Evolutionary conservation across 148 eudicot species (phyloP), one percentile per base, ranked within the genome.

Genomic region (Mesembryanthemum crystallinum): DNA sequence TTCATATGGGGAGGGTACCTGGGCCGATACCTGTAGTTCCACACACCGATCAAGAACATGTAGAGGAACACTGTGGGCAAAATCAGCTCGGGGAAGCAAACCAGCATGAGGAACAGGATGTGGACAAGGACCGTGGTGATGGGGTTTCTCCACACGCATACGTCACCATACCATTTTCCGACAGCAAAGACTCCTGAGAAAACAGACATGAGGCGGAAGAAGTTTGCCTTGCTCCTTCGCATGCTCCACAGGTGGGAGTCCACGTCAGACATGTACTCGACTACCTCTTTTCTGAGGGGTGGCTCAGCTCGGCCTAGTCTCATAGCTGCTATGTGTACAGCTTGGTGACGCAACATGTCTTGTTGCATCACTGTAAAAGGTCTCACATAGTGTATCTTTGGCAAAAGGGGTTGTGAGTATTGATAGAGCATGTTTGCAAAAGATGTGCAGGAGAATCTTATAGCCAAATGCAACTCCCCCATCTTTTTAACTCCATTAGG

Each of bases 1-100:
- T 92, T 92, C 98, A 92, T 95, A 73, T 95, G 98, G 13, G 98
- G 98, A 71, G 98, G 97, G 82, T 89, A 92, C 86, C 94, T 81
- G 0, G 98, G 88, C 20, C 98, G 88, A 82, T 95, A 90, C 24
- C 97, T 81, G 71, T 86, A 95, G 80, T 95, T 95, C 98, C 98
- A 92, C 1, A 95, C 77, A 30, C 97, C 98, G 17, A 90, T 95
- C 74, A 95, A 77, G 69, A 95, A 95, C 98, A 95, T 95, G 86
- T 92, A 95, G 1, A 95, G 89, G 85, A 95, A 95, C 45, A 86
- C 63, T 0, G 97, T 95, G 0, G 98, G 96, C 57, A 95, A 73
- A 47, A 95, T 95, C 72, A 95, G 82, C 72, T 90, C 97, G 0
- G 98, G 98, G 82, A 92, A 95, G 60, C 91, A 90, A 77, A 90